Evolutionary conservation across 2,329 filamentous ascomycete genomes (phyloP).

Genomic region (Exophiala calicioides): DNA sequence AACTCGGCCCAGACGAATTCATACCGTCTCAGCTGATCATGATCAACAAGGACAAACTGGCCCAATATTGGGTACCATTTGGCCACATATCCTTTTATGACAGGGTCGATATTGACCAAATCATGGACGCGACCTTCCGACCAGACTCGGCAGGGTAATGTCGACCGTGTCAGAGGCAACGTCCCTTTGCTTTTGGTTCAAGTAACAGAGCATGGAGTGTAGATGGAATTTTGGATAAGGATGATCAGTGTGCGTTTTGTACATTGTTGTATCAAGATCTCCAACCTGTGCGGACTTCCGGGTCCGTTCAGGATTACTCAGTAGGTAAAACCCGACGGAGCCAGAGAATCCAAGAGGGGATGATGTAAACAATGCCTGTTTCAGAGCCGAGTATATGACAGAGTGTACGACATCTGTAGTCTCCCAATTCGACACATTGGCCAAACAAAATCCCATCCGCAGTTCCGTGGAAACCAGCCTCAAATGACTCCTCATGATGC

Average conservation of each 20-base stretch:
- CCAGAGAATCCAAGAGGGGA: too few relatives aligned
- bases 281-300: too few relatives aligned
- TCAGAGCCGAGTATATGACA: conserved; percentile 2
- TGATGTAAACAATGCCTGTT: neutral
- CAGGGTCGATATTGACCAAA: conserved; percentile 44
- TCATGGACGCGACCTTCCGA: conserved; percentile 34
- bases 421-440: neutral
- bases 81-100: conserved; percentile 48
- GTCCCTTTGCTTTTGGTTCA: too few relatives aligned
- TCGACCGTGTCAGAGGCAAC: too few relatives aligned
- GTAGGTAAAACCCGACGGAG: too few relatives aligned
- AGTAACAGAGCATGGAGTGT: too few relatives aligned
- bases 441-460: neutral
- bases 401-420: too few relatives aligned
- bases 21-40: conserved; percentile 76
- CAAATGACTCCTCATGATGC: conserved; percentile 12
- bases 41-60: conserved; percentile 72
- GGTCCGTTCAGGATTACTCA: neutral
- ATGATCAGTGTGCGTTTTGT: too few relatives aligned
- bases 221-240: too few relatives aligned
- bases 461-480: neutral
- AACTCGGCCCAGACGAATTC: conserved; percentile 61
- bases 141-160: too few relatives aligned
- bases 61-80: conserved; percentile 75
- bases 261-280: too few relatives aligned